Evolutionary conservation across 257 asterid species (phyloP), one percentile per base, ranked within the genome.

Genomic region (Rehmannia glutinosa): DNA sequence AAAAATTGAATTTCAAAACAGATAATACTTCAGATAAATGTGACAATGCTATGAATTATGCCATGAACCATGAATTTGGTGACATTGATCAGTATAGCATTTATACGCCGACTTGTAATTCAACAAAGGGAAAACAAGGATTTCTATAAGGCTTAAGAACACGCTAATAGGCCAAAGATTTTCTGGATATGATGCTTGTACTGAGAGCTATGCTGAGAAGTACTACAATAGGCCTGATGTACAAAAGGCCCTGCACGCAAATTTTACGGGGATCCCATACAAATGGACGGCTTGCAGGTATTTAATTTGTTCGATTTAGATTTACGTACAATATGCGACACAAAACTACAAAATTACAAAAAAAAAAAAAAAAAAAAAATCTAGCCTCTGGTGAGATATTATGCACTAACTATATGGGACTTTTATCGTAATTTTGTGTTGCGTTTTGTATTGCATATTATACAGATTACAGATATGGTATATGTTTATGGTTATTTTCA

Each of bases 251-350:
- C 60, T 89, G 55, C 98, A 92, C 56, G 98, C 96, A 39, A 92
- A 92, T 67, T 13, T 75, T 21, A 92, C 96, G 0, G 73, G 83
- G 57, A 89, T 89, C 45, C 81, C 88, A 16, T 87, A 89, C 62
- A 87, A 81, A 69, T 92, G 98, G 98, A 89, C 96, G 32, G 89
- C 91, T 30, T 92, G 98, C 92, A 92, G 96, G 96, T 91, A 20
- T 6, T 19, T 57, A 32, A 53, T 51, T 20, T 53, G 55, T 8
- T 0, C 4, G 38, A n/a, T n/a, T n/a, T n/a, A n/a, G n/a, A n/a
- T n/a, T n/a, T n/a, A n/a, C n/a, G n/a, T n/a, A n/a, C n/a, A n/a
- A n/a, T n/a, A n/a, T n/a, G n/a, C n/a, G n/a, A n/a, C n/a, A n/a
- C 2, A 15, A 45, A 45, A 45, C 52, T 45, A 45, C 23, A 6